phyloP scores from a whole-genome alignment of 306 rosid genomes.

The Casuarina equisetifolia region DNA sequence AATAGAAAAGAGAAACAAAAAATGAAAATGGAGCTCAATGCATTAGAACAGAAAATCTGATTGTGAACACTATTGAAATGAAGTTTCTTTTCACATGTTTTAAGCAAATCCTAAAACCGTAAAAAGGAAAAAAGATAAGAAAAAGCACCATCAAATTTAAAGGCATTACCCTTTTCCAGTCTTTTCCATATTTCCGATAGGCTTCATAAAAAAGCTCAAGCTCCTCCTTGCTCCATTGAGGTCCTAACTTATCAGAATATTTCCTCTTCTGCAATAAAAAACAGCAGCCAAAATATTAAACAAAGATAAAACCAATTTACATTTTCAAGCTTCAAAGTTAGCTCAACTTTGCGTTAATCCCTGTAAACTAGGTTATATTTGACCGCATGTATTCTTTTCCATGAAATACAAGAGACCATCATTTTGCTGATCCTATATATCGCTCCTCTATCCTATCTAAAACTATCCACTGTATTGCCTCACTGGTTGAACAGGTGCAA shows the following conservation, averaged over 20 bases:
- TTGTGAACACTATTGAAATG: background rate
- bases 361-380: background rate
- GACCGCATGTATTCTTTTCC: background rate
- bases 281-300: constrained; percentile 29
- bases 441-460: background rate
- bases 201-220: constrained; percentile 79
- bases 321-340: background rate
- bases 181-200: constrained; percentile 74
- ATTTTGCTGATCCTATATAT: background rate
- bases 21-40: background rate
- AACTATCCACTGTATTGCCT: background rate
- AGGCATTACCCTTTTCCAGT: constrained; percentile 76
- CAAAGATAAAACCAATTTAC: background rate
- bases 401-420: no score
- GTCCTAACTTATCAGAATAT: constrained; percentile 75
- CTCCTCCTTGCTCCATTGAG: constrained; percentile 86
- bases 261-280: constrained; percentile 63
- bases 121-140: background rate
- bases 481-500: background rate
- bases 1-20: constrained; percentile 12
- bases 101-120: constrained; percentile 10
- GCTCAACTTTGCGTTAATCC: constrained; percentile 1
- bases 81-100: background rate
- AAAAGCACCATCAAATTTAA: constrained; percentile 25
- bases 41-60: constrained; percentile 3